These are phyloP conservation scores for Clonostachys solani DNA, from an alignment of 2,329 filamentous ascomycete genomes.

Conservation along the genomic window DNA sequence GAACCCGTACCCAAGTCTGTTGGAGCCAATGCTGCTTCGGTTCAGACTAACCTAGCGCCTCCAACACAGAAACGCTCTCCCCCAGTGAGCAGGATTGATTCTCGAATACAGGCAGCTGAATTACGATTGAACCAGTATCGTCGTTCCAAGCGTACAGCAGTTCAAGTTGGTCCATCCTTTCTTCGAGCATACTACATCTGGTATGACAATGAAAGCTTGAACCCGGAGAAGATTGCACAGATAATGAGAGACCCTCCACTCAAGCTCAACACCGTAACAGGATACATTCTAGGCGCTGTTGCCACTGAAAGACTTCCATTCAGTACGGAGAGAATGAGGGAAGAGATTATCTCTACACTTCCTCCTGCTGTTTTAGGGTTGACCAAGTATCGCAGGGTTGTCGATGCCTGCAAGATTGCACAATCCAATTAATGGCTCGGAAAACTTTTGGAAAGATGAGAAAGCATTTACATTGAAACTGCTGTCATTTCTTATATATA, in stretches of 20 bases:
- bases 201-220: constrained; percentile 46
- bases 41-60: no score
- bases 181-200: constrained; percentile 63
- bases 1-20: no score
- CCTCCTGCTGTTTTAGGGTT: constrained; percentile 8
- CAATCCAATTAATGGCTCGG: no score
- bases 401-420: constrained; percentile 7
- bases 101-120: constrained; percentile 38
- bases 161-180: constrained; percentile 18
- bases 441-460: not conserved
- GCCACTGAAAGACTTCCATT: constrained; percentile 44
- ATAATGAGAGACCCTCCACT: constrained; percentile 59
- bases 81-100: constrained; percentile 18
- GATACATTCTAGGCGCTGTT: constrained; percentile 56
- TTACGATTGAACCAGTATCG: constrained; percentile 28
- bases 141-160: constrained; percentile 12
- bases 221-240: constrained; percentile 42
- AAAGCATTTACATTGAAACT: not conserved
- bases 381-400: constrained; percentile 18
- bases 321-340: constrained; percentile 35
- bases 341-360: constrained; percentile 35
- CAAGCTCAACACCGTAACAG: constrained; percentile 46
- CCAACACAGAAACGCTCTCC: no score
- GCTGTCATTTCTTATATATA: not conserved
- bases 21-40: no score